Base-by-base conservation (phyloP, 768 basidiomycete species). In the Boletus rubroflammeus region DNA sequence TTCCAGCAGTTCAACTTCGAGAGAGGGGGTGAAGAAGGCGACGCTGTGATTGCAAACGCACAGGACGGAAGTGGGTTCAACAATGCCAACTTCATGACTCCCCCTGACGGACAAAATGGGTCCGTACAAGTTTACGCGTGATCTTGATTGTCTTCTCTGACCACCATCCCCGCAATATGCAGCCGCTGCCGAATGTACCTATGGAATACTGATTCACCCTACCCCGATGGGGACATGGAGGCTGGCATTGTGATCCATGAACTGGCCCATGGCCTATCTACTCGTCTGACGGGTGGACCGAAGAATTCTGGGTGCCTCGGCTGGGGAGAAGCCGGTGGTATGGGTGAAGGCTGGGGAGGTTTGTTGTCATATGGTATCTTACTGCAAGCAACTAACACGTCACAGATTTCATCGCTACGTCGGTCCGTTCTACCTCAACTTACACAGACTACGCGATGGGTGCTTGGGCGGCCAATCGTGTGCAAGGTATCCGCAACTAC, bases 1-100 rank as follows among this genome's bases (percentile, higher is more conserved):
- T 99, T 98, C 87, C 96, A 99, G 72, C 92, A 94, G 64, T 82
- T 91, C 80, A 98, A 98, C 82, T 96, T 95, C 63, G 94, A 85
- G 1, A 84, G 85, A 38, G 96, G 95, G 26, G 96, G 96, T 21
- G 72, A 72, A 50, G 93, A 93, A 65, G 82, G 82, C 58, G 94
- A 99, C 60, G 93, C 85, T 31, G 91, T 99, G 54, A 93, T 97
- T 56, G 84, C 90, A 50, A 96, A 96, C 64, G 96, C 96, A 2
- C 93, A 98, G 72, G 96, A 98, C 61, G 96, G 96, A 38, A 87
- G 84, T 14, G 95, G 94, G 2, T 94, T 83, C 75, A 94, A 91
- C 76, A 92, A 92, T 54, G 91, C 90, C 44, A 94, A 95, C 78
- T 95, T 90, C 72, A 87, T 87, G 86, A 90, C 87, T 0, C 86